These are phyloP conservation scores for Climacium dendroides DNA, from an alignment of 225 moss, liverwort and hornwort species.

Conservation along the genomic window DNA sequence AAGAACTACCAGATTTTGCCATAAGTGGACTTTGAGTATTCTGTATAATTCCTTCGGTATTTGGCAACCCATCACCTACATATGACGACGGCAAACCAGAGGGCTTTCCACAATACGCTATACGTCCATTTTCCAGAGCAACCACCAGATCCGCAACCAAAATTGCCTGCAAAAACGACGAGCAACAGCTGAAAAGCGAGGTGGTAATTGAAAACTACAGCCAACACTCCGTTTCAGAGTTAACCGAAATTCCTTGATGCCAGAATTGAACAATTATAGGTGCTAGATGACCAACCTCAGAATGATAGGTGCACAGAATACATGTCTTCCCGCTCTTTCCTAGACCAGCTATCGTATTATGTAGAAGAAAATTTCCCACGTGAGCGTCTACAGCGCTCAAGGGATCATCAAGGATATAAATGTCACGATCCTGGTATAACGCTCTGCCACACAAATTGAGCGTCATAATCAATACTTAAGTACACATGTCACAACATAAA, in stretches of 20 bases:
- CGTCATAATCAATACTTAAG: neutral
- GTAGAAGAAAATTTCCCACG: slow-evolving; percentile 83
- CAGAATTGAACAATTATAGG: neutral
- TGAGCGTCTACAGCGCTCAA: slow-evolving; percentile 94
- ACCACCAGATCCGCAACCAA: slow-evolving; percentile 64
- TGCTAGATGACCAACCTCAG: slow-evolving; percentile 43
- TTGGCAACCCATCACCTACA: neutral
- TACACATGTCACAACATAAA: neutral
- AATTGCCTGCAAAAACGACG: slow-evolving; percentile 44
- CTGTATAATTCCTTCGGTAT: neutral
- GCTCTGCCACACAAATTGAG: slow-evolving; percentile 49
- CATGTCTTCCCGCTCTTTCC: slow-evolving; percentile 66
- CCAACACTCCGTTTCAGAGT: neutral
- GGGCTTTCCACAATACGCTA: slow-evolving; percentile 49
- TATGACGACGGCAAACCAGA: slow-evolving; percentile 13
- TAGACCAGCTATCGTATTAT: slow-evolving; percentile 56
- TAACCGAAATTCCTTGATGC: neutral
- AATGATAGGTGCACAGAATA: slow-evolving; percentile 75
- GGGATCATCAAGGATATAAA: slow-evolving; percentile 87
- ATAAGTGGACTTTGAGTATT: neutral
- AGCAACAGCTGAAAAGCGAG: neutral
- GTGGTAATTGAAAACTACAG: neutral
- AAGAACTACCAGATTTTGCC: neutral
- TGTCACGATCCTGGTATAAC: slow-evolving; percentile 85
- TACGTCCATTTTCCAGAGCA: slow-evolving; percentile 53